A percentile compares a stretch with the other conserved stretches of the same genome.
Conservation (phyloP, 805 yeast genomes). For the Clavispora fructus region DNA sequence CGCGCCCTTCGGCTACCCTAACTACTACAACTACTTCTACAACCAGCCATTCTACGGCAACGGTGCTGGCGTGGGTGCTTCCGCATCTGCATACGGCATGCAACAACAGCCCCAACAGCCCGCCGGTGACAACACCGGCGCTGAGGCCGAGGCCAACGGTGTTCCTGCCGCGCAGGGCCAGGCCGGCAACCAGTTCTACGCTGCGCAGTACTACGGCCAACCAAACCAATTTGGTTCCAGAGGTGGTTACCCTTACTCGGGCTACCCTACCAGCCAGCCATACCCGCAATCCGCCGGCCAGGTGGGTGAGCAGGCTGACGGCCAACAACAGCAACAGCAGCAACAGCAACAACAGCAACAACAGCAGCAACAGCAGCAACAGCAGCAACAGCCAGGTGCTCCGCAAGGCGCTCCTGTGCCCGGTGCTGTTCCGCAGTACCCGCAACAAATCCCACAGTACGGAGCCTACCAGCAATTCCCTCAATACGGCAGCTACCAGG, state of each 20-base stretch:
- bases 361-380: constrained; percentile 25
- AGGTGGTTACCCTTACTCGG: constrained; percentile 19
- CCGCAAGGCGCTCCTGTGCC: constrained; percentile 6
- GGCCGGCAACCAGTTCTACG: constrained; percentile 15
- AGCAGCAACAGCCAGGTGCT: constrained; percentile 14
- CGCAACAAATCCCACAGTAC: constrained; percentile 39
- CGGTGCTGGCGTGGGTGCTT: constrained; percentile 24
- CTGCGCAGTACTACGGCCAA: constrained; percentile 15
- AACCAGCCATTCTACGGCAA: constrained; percentile 37
- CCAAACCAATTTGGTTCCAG: constrained; percentile 18
- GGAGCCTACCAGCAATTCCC: constrained; percentile 46
- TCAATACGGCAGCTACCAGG: constrained; percentile 42
- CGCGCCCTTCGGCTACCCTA: constrained; percentile 37
- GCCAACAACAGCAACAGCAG: constrained; percentile 11
- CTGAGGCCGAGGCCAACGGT: constrained; percentile 11
- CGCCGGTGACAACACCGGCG: constrained; percentile 7
- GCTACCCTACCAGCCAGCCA: constrained; percentile 15
- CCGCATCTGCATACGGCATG: constrained; percentile 10
- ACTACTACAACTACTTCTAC: constrained; percentile 37
- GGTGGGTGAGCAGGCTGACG: constrained; percentile 9
- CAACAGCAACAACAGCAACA: constrained; percentile 19
- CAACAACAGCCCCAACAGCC: constrained; percentile 17
- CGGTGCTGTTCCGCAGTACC: constrained; percentile 18
- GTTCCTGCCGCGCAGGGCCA: constrained; percentile 9
- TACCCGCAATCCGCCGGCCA: constrained; percentile 13